Evolutionary conservation across 148 eudicot species (phyloP), one percentile per base, ranked within the genome.

Genomic region (Beta vulgaris): DNA sequence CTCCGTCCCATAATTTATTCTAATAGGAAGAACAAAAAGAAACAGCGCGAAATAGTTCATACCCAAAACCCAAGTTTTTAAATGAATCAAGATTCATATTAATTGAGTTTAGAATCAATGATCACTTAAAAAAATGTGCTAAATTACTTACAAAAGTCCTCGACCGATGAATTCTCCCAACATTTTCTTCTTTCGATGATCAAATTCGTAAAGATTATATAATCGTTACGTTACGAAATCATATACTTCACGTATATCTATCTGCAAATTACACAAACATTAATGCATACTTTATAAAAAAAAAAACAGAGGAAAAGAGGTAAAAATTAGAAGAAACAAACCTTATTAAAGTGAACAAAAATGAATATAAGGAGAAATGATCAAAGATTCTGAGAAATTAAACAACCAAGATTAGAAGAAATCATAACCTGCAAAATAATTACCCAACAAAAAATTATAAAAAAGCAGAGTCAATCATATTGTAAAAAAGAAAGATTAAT

Each of bases 141-240:
- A 23, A 36, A 60, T 15, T 28, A 85, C 95, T 57, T 91, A 93
- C 98, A 93, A 73, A 77, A 90, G 91, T 63, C 76, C 79, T 68
- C 89, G 77, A 73, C 92, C 85, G 67, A 93, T 77, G 70, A 91
- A 79, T 26, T 90, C 90, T 25, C 95, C 95, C 85, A 90, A 84
- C 97, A 93, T 93, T 74, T 83, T n/a, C n/a, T n/a, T n/a, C n/a
- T n/a, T n/a, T 85, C 25, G 32, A 61, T 2, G 55, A 72, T 76
- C 55, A 16, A 71, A 57, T 55, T 51, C 48, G 6, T 59, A 4
- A 67, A 42, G 29, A 0, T 66, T 29, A 60, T 51, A 43, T 7
- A 57, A 10, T 53, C 19, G 26, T 21, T 39, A 46, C 21, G 31
- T 6, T 77, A 19, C 42, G 10, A 71, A 51, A 77, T 18, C 72